Base-by-base conservation (phyloP, 2,329 filamentous ascomycete genomes). In the Fusarium palustre region DNA sequence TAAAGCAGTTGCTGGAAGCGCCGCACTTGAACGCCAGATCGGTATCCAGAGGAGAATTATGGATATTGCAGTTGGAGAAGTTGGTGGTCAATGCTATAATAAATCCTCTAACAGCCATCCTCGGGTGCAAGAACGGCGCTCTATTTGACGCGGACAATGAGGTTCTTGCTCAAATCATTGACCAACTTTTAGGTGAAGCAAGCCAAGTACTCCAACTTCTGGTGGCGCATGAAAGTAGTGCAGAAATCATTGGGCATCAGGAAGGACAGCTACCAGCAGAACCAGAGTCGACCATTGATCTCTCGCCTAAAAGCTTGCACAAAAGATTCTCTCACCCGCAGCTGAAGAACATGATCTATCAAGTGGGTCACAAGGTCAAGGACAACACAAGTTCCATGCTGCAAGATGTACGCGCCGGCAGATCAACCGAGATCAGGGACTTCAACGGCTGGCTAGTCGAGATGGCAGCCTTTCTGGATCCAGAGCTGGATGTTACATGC, bases 41-140 rank as follows among this genome's bases (percentile, higher is more conserved):
- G 24, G 81, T 86, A 7, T 66, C 79, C 3, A 75, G 78, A 13
- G 66, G 79, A 4, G 82, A 87, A 46, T 76, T 89, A 18, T 86
- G 85, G 83, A 68, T 84, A 12, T 74, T 85, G n/a, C 94, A 97
- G 80, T 86, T 97, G 5, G 92, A 97, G 75, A 97, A 97, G 78
- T 83, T 97, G 2, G 91, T 92, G 1, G 84, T 94, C 53, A 97
- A 97, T 76, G 85, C 88, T 36, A 83, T 94, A 33, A 88, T 97
- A 73, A 97, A 97, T 75, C 93, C 95, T 0, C 81, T 97, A n/a
- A 96, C 93, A 0, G 91, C 90, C 1, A 80, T 97, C 12, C 83
- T 96, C 57, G 86, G 91, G 55, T 91, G 90, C 76, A 88, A 88
- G 66, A 97, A 97, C 72, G 93, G 94, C n/a, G 84, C 85, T 7